Evolutionary conservation across 768 basidiomycete genomes (phyloP).

Genomic region (Tricholoma bakamatsutake): DNA sequence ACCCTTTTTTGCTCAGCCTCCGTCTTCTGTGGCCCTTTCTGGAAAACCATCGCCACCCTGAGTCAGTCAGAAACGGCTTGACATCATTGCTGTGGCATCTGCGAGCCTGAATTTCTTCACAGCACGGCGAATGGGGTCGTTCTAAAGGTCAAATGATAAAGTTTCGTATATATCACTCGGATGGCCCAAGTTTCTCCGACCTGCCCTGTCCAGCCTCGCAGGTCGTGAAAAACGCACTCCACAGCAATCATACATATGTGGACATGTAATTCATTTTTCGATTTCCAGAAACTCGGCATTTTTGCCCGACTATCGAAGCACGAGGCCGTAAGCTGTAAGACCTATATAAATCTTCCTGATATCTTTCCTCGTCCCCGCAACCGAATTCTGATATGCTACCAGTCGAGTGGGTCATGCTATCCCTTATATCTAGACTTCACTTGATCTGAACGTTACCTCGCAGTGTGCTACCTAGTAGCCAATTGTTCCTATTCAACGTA

Average conservation of each 20-base stretch:
- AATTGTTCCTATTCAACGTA: slow-evolving; percentile 2
- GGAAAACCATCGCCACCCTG: slow-evolving; percentile 5
- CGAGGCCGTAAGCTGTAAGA: slow-evolving; percentile 12
- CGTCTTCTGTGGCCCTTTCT: background rate
- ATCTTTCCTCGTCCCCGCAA: slow-evolving; percentile 3
- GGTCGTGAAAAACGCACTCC: background rate
- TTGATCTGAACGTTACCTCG: slow-evolving; percentile 4
- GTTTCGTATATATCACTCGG: background rate
- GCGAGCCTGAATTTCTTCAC: slow-evolving; percentile 1
- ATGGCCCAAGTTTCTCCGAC: slow-evolving; percentile 5
- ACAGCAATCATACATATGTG: slow-evolving; percentile 13
- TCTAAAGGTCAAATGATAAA: background rate
- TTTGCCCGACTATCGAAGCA: slow-evolving; percentile 11
- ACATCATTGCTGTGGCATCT: slow-evolving; percentile 13
- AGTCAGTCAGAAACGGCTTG: slow-evolving; percentile 1
- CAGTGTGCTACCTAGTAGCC: slow-evolving; percentile 7
- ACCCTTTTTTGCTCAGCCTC: slow-evolving; percentile 11
- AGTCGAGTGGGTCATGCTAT: slow-evolving; percentile 13
- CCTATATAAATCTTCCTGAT: slow-evolving; percentile 8
- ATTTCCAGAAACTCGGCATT: slow-evolving; percentile 9
- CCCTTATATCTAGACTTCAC: slow-evolving; percentile 6
- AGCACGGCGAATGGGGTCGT: slow-evolving; percentile 2
- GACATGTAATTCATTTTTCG: slow-evolving; percentile 6
- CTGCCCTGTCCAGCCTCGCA: slow-evolving; percentile 9
- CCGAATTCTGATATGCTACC: slow-evolving; percentile 9